Evolutionary conservation across 2,329 filamentous ascomycete species (phyloP).

Genomic region (Neocatenulostroma microsporum): DNA sequence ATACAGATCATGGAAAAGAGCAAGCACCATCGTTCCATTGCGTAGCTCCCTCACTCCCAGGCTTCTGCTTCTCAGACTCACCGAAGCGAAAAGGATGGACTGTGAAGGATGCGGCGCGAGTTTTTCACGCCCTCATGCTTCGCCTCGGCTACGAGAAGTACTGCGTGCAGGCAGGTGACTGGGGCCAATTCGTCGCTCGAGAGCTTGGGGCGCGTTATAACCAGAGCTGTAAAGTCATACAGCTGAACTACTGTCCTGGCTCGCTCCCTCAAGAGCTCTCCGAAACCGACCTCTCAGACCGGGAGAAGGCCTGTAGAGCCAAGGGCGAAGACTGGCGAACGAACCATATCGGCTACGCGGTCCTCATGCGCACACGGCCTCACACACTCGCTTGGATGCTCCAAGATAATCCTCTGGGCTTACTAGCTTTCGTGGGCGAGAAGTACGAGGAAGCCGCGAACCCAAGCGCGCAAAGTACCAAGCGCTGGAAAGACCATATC

Average conservation of each 20-base stretch:
- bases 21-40: slow-evolving; percentile 44
- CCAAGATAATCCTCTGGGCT: slow-evolving; percentile 38
- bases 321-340: slow-evolving; percentile 32
- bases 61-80: slow-evolving; percentile 42
- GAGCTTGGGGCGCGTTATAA: slow-evolving; percentile 32
- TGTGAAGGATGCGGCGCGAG: slow-evolving; percentile 30
- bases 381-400: slow-evolving; percentile 38
- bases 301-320: slow-evolving; percentile 28
- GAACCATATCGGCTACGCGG: slow-evolving; percentile 35
- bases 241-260: slow-evolving; percentile 37
- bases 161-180: slow-evolving; percentile 35
- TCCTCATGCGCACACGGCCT: slow-evolving; percentile 18
- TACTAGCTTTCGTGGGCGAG: slow-evolving; percentile 39
- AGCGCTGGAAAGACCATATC: slow-evolving; percentile 28
- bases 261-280: slow-evolving; percentile 25
- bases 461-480: slow-evolving; percentile 27
- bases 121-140: slow-evolving; percentile 35
- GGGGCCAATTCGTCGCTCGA: slow-evolving; percentile 35
- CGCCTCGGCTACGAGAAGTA: slow-evolving; percentile 35
- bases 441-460: slow-evolving; percentile 36
- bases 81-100: slow-evolving; percentile 29
- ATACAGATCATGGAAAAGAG: neutral
- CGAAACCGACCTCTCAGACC: slow-evolving; percentile 24
- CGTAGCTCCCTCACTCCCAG: slow-evolving; percentile 52
- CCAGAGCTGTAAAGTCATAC: slow-evolving; percentile 32